Evolutionary conservation across 1,284 basidiomycete genomes (phyloP).

Genomic region (Schizopora paradoxa): DNA sequence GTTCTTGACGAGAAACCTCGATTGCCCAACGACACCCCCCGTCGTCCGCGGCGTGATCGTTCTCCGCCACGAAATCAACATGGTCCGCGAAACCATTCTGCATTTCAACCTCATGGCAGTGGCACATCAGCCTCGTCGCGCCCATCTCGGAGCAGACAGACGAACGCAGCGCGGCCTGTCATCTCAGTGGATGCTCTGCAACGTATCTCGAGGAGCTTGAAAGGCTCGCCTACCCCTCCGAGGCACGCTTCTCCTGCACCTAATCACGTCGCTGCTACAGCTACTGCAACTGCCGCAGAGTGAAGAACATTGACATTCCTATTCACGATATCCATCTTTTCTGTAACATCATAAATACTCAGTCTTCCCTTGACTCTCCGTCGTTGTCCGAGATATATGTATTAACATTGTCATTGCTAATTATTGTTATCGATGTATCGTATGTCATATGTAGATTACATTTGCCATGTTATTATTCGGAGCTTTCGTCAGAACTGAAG

Average conservation of each 20-base stretch:
- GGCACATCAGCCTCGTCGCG: conserved; percentile 1
- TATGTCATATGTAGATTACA: too few relatives aligned
- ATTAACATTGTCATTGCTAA: too few relatives aligned
- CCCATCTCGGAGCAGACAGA: conserved; percentile 5
- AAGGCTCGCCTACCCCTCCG: conserved; percentile 9
- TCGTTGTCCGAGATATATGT: too few relatives aligned
- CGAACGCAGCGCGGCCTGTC: conserved; percentile 17
- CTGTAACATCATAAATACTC: too few relatives aligned
- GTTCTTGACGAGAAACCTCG: conserved; percentile 11
- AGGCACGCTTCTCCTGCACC: conserved; percentile 6
- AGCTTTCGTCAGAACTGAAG: conserved; percentile 61
- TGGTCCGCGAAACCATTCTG: conserved; percentile 17
- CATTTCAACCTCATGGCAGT: conserved; percentile 11
- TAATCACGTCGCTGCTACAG: background rate
- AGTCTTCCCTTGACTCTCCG: too few relatives aligned
- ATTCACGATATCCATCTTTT: too few relatives aligned
- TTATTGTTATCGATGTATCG: too few relatives aligned
- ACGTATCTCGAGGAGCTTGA: conserved; percentile 18
- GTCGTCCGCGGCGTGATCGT: conserved; percentile 8
- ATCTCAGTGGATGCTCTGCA: conserved; percentile 19
- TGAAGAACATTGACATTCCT: too few relatives aligned
- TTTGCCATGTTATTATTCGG: too few relatives aligned
- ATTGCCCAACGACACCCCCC: conserved; percentile 9
- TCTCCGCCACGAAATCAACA: conserved; percentile 15
- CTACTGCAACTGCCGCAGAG: too few relatives aligned